A percentile compares a stretch with the other conserved stretches of the same genome.
phyloP scores from a whole-genome alignment of 1,139 yeast species.

The Taphrina flavorubra region DNA sequence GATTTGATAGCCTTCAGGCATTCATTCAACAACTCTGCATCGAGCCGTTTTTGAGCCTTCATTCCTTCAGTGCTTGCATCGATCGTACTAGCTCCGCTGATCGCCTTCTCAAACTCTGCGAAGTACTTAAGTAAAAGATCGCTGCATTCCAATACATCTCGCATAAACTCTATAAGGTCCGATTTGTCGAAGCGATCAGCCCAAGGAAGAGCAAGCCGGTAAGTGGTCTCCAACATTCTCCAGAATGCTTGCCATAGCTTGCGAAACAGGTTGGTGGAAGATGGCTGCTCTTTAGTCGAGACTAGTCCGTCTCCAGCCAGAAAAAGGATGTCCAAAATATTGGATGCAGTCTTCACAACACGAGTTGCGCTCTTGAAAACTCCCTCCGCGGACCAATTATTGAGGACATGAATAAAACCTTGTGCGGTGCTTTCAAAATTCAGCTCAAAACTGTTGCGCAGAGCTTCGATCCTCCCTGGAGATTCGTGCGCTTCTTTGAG shows the following conservation, averaged over 20 bases:
- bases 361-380: conserved; percentile 39
- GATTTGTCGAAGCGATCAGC: conserved; percentile 63
- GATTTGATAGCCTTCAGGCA: conserved; percentile 47
- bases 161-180: conserved; percentile 75
- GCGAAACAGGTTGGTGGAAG: conserved; percentile 4
- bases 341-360: conserved; percentile 32
- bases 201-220: conserved; percentile 74
- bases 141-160: conserved; percentile 83
- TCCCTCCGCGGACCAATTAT: conserved; percentile 52
- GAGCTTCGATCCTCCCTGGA: conserved; percentile 73
- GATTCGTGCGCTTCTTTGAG: conserved; percentile 79
- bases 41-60: conserved; percentile 42
- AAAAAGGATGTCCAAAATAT: conserved; percentile 35
- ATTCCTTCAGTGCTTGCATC: background rate
- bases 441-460: conserved; percentile 60
- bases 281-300: background rate
- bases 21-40: conserved; percentile 49
- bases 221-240: conserved; percentile 72
- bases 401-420: conserved; percentile 60
- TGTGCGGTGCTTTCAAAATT: conserved; percentile 57
- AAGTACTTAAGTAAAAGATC: conserved; percentile 69
- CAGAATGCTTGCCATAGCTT: conserved; percentile 70
- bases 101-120: conserved; percentile 56
- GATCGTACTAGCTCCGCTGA: conserved; percentile 17
- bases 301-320: conserved; percentile 21